These are phyloP conservation scores for Periconia sp. DNA, from an alignment of 2,329 filamentous ascomycete species.

Conservation along the genomic window DNA sequence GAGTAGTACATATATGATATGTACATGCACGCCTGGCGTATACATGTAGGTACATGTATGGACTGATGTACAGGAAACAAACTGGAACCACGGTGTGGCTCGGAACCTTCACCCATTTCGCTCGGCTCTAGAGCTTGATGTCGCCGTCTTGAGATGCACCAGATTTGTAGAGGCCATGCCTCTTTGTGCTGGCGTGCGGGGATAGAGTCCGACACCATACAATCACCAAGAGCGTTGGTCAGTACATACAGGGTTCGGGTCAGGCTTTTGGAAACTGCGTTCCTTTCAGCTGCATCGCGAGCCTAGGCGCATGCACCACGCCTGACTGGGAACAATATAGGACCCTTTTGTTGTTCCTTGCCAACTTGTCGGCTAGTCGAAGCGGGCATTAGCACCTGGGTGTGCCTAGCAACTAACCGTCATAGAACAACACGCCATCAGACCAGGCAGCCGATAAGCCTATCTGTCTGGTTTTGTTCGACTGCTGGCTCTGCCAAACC, in stretches of 20 bases:
- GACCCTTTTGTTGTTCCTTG: too few relatives aligned
- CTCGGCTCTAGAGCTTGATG: too few relatives aligned
- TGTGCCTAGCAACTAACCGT: neutral
- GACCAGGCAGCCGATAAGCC: neutral
- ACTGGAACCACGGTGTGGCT: too few relatives aligned
- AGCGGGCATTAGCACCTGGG: neutral
- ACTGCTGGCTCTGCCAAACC: too few relatives aligned
- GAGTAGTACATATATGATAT: too few relatives aligned
- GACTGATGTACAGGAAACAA: too few relatives aligned
- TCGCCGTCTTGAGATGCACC: too few relatives aligned
- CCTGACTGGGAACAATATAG: too few relatives aligned
- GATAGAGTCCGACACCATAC: neutral
- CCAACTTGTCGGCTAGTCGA: neutral
- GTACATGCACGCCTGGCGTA: neutral
- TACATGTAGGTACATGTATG: neutral
- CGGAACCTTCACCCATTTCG: too few relatives aligned
- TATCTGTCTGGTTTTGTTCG: too few relatives aligned
- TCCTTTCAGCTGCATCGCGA: neutral
- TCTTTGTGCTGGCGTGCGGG: neutral
- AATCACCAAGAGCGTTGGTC: neutral
- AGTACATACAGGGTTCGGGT: neutral
- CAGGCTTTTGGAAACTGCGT: neutral
- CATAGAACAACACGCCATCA: neutral
- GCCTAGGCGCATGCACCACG: neutral
- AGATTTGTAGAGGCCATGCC: too few relatives aligned